Evolutionary conservation across 495 filamentous ascomycete species (phyloP).

Genomic region (Podospora tetraspora): DNA sequence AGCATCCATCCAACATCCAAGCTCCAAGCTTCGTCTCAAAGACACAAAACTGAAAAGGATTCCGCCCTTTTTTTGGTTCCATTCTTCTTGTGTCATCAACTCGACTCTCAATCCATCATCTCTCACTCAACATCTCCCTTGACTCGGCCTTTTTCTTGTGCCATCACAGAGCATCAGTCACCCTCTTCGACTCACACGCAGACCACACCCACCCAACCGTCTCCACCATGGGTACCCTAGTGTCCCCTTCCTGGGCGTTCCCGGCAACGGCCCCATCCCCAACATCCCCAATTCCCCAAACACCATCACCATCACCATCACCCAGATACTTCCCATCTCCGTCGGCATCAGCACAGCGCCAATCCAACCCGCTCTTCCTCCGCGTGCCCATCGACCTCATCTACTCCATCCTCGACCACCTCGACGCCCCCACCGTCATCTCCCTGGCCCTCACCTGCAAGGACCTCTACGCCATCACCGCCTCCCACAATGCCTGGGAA

Average conservation of each 20-base stretch:
- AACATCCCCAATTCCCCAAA: neutral
- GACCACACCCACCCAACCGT: neutral
- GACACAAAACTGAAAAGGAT: neutral
- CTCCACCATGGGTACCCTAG: neutral
- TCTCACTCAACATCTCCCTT: neutral
- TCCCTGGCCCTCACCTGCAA: neutral
- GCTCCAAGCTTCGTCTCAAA: neutral
- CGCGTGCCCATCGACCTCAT: neutral
- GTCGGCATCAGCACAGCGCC: neutral
- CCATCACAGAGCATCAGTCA: neutral
- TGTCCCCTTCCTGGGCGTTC: neutral
- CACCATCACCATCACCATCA: neutral
- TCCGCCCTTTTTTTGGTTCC: neutral
- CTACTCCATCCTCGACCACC: neutral
- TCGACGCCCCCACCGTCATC: neutral
- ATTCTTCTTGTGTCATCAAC: neutral
- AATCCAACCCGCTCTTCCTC: neutral
- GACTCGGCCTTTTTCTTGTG: neutral
- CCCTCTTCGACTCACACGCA: neutral
- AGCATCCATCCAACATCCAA: neutral
- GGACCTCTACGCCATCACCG: neutral
- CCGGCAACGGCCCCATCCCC: neutral
- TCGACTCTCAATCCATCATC: neutral
- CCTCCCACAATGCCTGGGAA: conserved; percentile 2
- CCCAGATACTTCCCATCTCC: neutral